Evolutionary conservation across 2,329 filamentous ascomycete species (phyloP), one percentile per base, ranked within the genome.

Genomic region (Pseudocercospora ulei): DNA sequence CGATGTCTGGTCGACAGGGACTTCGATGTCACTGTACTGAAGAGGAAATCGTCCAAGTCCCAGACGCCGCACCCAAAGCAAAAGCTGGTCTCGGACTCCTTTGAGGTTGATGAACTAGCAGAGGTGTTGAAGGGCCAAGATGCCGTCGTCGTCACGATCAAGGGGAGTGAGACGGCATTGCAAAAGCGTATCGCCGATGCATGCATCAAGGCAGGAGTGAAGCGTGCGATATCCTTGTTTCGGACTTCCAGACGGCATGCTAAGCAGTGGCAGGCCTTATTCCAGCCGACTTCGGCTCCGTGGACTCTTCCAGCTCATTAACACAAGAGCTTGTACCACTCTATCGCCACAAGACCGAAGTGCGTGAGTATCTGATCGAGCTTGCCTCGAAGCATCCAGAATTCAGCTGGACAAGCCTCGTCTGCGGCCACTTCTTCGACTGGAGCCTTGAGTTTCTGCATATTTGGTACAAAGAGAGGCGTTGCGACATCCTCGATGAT

Each of bases 361-460:
- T 61, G 3, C 54, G 74, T 6, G 66, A 75, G 22, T 75, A 77
- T 44, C 61, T 78, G 12, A 64, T 69, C 45, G 58, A 58, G 14
- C 50, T 59, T 3, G 46, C 52, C 1, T 68, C 49, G 59, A 12
- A 46, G 7, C 27, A 51, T 16, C 61, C 33, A 0, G 56, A 49
- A 0, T 69, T 80, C 46, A 68, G 63, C 18, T 81, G 76, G 76
- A 78, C 73, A 1, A 71, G 64, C 2, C 55, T 81, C 8, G 67
- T 74, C 3, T 71, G 63, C 5, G 73, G 75, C 0, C 60, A 70
- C 2, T 75, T 80, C 56, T 76, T 80, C 53, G 76, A 80, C 51
- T 74, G 69, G 71, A 67, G 67, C 8, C 60, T 78, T 24, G 67
- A 68, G 1, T 68, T 73, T 43, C 53, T 76, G 1, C 72, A 71